Base-by-base conservation (phyloP, 129 eudicot genomes). In the Escallonia herrerae region DNA sequence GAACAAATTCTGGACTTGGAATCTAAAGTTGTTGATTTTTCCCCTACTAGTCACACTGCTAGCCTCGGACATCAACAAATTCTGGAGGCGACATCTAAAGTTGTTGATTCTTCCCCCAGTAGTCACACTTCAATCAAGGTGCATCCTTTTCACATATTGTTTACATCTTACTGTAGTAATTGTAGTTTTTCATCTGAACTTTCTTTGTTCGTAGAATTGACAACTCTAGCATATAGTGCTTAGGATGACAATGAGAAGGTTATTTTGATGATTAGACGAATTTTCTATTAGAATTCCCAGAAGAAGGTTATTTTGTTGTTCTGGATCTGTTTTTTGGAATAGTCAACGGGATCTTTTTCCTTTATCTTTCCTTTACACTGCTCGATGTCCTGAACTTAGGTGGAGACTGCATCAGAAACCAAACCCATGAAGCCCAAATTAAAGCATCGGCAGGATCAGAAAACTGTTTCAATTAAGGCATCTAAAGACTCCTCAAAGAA, bases 51-150 rank as follows among this genome's bases (percentile, higher is more conserved):
- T 70, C 66, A 70, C 58, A 56, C 75, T 74, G 64, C 71, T 62
- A 56, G 68, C 64, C 53, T 72, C 2, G 62, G 58, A 47, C 62
- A 67, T 54, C 79, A 15, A 63, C 74, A 22, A 54, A 43, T 47
- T 43, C 43, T 1, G 33, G 33, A 22, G 33, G 33, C 33, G 33
- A 22, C 33, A 1, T 22, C 33, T 22, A 22, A 22, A 22, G 33
- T 22, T 1, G 33, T 22, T 22, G 33, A 22, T 22, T 22, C 33
- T 22, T 22, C 33, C 33, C 33, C 33, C 1, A 22, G 33, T 22
- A 22, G 71, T 70, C 66, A 70, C 58, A 56, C 65, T 65, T 78
- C 80, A 70, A 33, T 57, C 71, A 68, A 88, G 91, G 96, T 84
- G 43, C 14, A 60, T 43, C 46, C 37, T 15, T 53, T 58, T 68